These are phyloP conservation scores for cucumber (Cucumis sativus) DNA, from an alignment of 306 rosid species.

Conservation along the genomic window DNA sequence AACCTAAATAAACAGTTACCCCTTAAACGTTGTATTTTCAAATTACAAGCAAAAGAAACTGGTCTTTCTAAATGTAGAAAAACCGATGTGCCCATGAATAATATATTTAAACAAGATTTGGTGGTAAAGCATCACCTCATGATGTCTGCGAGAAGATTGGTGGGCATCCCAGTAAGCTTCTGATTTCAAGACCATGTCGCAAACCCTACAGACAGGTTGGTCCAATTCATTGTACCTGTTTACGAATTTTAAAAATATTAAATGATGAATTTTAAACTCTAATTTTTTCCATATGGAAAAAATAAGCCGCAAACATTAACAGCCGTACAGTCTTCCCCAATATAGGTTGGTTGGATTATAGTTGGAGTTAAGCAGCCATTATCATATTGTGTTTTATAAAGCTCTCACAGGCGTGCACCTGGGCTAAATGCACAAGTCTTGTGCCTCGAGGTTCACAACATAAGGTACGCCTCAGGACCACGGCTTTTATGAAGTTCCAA, in stretches of 20 bases:
- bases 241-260: not conserved
- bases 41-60: not conserved
- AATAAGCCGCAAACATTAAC: not conserved
- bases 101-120: not conserved
- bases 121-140: conserved; percentile 41
- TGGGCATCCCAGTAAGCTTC: conserved; percentile 76
- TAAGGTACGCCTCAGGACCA: too few relatives aligned
- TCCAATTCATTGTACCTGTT: conserved; percentile 71
- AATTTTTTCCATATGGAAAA: not conserved
- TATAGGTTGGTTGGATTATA: not conserved
- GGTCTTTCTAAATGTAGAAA: not conserved
- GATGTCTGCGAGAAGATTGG: conserved; percentile 79
- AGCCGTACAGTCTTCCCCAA: not conserved
- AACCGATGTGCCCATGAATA: not conserved
- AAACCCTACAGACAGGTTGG: conserved; percentile 79
- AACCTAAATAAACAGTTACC: not conserved
- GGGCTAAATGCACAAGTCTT: too few relatives aligned
- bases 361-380: not conserved
- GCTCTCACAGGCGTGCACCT: too few relatives aligned
- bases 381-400: too few relatives aligned
- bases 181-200: conserved; percentile 59
- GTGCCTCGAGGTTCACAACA: too few relatives aligned
- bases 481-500: too few relatives aligned
- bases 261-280: not conserved
- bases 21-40: not conserved